Conservation (phyloP, 176 grass and related monocot species). For the Lolium perenne region DNA sequence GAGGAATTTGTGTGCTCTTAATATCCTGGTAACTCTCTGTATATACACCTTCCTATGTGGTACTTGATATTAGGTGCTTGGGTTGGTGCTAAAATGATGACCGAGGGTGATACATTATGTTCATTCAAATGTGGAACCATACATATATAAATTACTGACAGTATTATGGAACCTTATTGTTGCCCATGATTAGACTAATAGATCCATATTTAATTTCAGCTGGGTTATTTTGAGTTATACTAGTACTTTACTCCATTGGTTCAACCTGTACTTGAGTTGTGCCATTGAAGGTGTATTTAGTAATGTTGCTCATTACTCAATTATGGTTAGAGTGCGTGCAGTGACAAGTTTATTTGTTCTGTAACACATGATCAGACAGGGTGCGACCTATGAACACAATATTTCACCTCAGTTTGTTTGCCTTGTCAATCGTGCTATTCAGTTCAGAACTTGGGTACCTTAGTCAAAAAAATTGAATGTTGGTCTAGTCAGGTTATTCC, state of each 20-base stretch:
- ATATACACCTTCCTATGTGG: neutral
- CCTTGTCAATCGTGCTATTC: neutral
- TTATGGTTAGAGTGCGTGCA: neutral
- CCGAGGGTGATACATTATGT: neutral
- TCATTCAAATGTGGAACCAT: neutral
- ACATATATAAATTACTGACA: neutral
- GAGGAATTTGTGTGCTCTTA: neutral
- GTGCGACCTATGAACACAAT: neutral
- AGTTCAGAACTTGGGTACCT: neutral
- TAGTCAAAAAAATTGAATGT: neutral
- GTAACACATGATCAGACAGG: neutral
- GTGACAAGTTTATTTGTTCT: neutral
- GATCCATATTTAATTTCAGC: neutral
- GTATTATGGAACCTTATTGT: neutral
- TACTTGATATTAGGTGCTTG: conserved; percentile 11
- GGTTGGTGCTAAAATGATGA: conserved; percentile 3
- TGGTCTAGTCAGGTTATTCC: neutral
- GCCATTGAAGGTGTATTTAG: neutral
- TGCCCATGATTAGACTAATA: neutral
- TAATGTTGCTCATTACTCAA: neutral
- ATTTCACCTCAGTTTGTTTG: conserved; percentile 3
- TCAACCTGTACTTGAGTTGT: neutral
- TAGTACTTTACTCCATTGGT: neutral
- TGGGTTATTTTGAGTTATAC: neutral
- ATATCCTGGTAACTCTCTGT: neutral